Conservation (phyloP, 306 rosid genomes). For the Begonia loranthoides region DNA sequence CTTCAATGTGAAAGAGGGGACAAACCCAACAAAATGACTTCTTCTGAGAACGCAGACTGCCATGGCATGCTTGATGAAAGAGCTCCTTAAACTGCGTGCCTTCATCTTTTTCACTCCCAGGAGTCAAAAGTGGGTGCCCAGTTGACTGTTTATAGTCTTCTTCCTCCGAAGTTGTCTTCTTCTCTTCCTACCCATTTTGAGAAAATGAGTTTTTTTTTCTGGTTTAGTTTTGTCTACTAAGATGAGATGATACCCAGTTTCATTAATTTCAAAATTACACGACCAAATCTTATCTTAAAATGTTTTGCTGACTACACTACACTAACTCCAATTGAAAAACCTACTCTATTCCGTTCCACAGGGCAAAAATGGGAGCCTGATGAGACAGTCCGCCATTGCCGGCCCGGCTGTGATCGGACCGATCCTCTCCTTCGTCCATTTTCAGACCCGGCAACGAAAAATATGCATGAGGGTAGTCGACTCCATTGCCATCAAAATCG, state of each 20-base stretch:
- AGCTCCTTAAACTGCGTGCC: slow-evolving; percentile 2
- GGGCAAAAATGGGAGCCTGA: slow-evolving; percentile 70
- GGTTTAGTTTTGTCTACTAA: too few species aligned
- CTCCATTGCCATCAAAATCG: slow-evolving; percentile 16
- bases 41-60: too few species aligned
- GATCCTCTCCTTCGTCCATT: slow-evolving; percentile 45
- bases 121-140: slow-evolving; percentile 29
- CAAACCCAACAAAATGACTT: not conserved
- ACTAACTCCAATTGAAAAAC: too few species aligned
- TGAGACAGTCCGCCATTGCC: slow-evolving; percentile 53
- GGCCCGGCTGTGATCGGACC: slow-evolving; percentile 22
- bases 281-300: too few species aligned
- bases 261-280: not conserved
- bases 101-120: too few species aligned
- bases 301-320: not conserved
- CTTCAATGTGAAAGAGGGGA: too few species aligned
- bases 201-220: not conserved
- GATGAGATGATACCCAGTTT: not conserved
- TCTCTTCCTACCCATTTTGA: not conserved
- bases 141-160: not conserved
- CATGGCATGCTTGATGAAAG: slow-evolving; percentile 57
- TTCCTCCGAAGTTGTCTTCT: slow-evolving; percentile 8
- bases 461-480: slow-evolving; percentile 50
- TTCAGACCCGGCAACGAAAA: slow-evolving; percentile 42
- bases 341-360: slow-evolving; percentile 65